These are phyloP conservation scores for Fusarium nisikadoi DNA, from an alignment of 2,329 filamentous ascomycete genomes.

Conservation along the genomic window DNA sequence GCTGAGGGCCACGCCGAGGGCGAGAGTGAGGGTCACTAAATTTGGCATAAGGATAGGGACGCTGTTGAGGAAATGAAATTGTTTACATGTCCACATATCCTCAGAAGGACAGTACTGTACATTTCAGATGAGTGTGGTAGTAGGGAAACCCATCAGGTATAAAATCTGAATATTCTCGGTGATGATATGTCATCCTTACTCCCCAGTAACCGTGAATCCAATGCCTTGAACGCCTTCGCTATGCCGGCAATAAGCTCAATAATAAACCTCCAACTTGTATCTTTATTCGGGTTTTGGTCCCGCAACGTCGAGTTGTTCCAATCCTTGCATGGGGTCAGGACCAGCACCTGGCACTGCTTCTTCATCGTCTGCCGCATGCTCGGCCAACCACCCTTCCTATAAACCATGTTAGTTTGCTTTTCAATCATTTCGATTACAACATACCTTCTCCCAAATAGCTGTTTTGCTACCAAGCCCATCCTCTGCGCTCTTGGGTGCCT, in stretches of 20 bases:
- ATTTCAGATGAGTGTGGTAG: slow-evolving; percentile 42
- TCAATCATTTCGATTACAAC: slow-evolving; percentile 42
- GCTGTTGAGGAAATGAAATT: slow-evolving; percentile 27
- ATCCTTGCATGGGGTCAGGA: slow-evolving; percentile 92
- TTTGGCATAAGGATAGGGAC: slow-evolving; percentile 16
- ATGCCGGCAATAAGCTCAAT: slow-evolving; percentile 50
- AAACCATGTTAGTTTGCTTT: slow-evolving; percentile 7
- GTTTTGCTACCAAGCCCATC: slow-evolving; percentile 93
- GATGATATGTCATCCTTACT: slow-evolving; percentile 37
- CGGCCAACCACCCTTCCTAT: slow-evolving; percentile 92
- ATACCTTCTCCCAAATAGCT: slow-evolving; percentile 96
- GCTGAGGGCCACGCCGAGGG: slow-evolving; percentile 22
- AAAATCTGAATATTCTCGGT: slow-evolving; percentile 41
- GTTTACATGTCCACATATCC: slow-evolving; percentile 34
- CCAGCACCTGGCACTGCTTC: slow-evolving; percentile 59
- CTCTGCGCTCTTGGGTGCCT: slow-evolving; percentile 87
- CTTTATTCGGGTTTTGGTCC: slow-evolving; percentile 80
- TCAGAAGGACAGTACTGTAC: slow-evolving; percentile 37
- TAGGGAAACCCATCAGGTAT: slow-evolving; percentile 39
- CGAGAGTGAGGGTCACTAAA: slow-evolving; percentile 49
- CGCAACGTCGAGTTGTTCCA: slow-evolving; percentile 93
- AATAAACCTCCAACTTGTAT: slow-evolving; percentile 20
- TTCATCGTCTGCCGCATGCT: slow-evolving; percentile 72
- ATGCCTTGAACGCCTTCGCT: slow-evolving; percentile 58
- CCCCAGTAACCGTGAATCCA: slow-evolving; percentile 38